A percentile compares a stretch with the other conserved stretches of the same genome.
Conservation (phyloP, 352 stramenopile genomes). For the Globisporangium middletonii region DNA sequence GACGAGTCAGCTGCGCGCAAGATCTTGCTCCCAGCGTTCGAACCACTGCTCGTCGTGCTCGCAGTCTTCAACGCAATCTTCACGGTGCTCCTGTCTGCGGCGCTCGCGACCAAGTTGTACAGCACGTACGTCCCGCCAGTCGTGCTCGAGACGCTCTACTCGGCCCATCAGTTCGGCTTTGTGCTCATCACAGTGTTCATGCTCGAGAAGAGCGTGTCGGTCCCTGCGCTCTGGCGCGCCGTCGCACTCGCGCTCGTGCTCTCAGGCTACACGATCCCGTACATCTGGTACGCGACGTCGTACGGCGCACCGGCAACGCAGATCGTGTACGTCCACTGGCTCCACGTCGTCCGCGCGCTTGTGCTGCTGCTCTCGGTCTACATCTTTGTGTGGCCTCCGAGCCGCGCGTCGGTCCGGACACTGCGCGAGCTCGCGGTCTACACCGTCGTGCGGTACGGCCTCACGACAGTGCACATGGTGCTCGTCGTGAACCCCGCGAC, state of each 20-base stretch:
- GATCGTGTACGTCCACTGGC: slow-evolving; percentile 7
- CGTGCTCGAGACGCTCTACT: slow-evolving; percentile 23
- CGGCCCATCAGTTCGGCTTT: slow-evolving; percentile 27
- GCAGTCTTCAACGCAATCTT: slow-evolving; percentile 21
- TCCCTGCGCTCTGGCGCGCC: slow-evolving; percentile 24
- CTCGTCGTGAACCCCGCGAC: slow-evolving; percentile 20
- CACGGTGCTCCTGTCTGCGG: slow-evolving; percentile 18
- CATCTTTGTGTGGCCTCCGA: slow-evolving; percentile 23
- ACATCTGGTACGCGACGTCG: slow-evolving; percentile 15
- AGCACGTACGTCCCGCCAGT: slow-evolving; percentile 9
- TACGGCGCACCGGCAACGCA: slow-evolving; percentile 9
- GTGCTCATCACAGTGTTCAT: slow-evolving; percentile 32
- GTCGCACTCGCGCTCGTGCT: slow-evolving; percentile 21
- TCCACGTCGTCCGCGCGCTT: slow-evolving; percentile 14
- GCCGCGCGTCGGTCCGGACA: slow-evolving; percentile 22
- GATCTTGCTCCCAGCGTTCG: slow-evolving; percentile 37
- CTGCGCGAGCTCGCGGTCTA: slow-evolving; percentile 25
- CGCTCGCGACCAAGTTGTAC: slow-evolving; percentile 18
- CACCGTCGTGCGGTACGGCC: neutral
- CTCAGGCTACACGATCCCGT: slow-evolving; percentile 21
- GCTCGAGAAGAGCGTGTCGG: slow-evolving; percentile 41
- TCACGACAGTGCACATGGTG: slow-evolving; percentile 11
- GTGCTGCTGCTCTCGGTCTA: slow-evolving; percentile 24
- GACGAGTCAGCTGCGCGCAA: slow-evolving; percentile 24
- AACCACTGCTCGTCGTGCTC: slow-evolving; percentile 31